A percentile compares a stretch with the other conserved stretches of the same genome.
Evolutionary conservation across 192 early-diverging fungal species (phyloP).

Genomic region (Funneliformis geosporum): DNA sequence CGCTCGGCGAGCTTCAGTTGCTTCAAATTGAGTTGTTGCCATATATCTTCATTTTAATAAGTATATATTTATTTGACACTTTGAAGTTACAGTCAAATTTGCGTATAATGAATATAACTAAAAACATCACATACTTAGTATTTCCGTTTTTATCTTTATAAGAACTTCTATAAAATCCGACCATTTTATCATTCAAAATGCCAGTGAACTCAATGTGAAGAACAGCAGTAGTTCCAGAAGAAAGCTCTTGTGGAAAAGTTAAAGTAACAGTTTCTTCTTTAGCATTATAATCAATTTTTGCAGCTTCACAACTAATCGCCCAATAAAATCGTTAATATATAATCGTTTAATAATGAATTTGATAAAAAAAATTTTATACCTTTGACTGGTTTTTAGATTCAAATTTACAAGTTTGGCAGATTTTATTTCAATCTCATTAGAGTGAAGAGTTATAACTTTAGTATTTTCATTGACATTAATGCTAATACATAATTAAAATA

Average conservation of each 20-base stretch:
- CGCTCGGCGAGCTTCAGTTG: constrained; percentile 85
- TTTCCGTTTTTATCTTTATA: constrained; percentile 49
- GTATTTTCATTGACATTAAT: constrained; percentile 65
- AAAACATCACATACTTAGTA: neutral
- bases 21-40: constrained; percentile 94
- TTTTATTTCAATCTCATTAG: constrained; percentile 65
- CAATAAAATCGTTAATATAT: neutral
- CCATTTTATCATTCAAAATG: constrained; percentile 83
- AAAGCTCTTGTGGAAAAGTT: constrained; percentile 59
- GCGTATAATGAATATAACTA: too few relatives aligned
- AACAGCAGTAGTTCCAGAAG: constrained; percentile 50
- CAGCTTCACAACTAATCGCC: constrained; percentile 39
- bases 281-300: constrained; percentile 49
- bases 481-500: constrained; percentile 32
- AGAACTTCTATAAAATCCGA: constrained; percentile 89
- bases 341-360: neutral
- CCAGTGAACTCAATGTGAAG: constrained; percentile 65
- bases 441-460: constrained; percentile 66
- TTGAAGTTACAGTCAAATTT: neutral
- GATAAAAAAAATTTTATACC: constrained; percentile 38
- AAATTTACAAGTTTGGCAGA: constrained; percentile 50
- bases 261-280: constrained; percentile 54
- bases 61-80: neutral
- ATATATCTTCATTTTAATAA: constrained; percentile 58
- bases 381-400: constrained; percentile 56